A percentile compares a stretch with the other conserved stretches of the same genome.
phyloP scores from a whole-genome alignment of 2,329 filamentous ascomycete species.

The Magnaporthales sp. region DNA sequence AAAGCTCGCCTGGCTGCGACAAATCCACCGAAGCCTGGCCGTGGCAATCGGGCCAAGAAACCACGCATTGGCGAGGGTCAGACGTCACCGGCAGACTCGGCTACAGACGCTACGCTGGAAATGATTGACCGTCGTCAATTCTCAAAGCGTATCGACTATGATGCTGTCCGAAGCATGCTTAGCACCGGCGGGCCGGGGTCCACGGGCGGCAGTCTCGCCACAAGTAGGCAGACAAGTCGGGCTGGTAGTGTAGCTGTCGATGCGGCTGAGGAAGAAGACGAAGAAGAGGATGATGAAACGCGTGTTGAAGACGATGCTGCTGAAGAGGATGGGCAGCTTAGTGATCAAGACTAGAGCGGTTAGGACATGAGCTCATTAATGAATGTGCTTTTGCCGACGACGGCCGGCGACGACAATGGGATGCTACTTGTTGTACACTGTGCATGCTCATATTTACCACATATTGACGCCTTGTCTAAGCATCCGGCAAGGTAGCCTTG shows the following conservation, averaged over 20 bases:
- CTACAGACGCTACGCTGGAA: slow-evolving; percentile 60
- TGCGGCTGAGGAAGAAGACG: slow-evolving; percentile 1
- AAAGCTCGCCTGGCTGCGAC: slow-evolving; percentile 50
- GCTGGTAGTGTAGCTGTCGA: slow-evolving; percentile 19
- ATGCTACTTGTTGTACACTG: not conserved
- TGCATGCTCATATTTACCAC: not conserved
- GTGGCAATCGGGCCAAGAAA: slow-evolving; percentile 40
- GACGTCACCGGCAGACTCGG: slow-evolving; percentile 55
- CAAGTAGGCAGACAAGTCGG: slow-evolving; percentile 23
- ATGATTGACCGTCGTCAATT: slow-evolving; percentile 61
- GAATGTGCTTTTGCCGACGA: not conserved
- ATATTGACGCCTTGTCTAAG: not conserved
- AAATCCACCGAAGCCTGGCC: slow-evolving; percentile 18
- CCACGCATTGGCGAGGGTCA: slow-evolving; percentile 58
- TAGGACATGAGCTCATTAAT: not conserved
- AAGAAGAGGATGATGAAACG: slow-evolving; percentile 9
- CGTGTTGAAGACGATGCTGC: slow-evolving; percentile 7
- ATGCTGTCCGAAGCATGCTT: slow-evolving; percentile 50
- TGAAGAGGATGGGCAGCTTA: slow-evolving; percentile 8
- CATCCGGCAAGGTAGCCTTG: not conserved
- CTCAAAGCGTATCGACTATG: slow-evolving; percentile 70
- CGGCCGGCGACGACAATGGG: not conserved
- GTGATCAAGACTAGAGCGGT: slow-evolving; percentile 6
- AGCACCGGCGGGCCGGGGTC: slow-evolving; percentile 36
- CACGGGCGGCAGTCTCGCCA: slow-evolving; percentile 34